Base-by-base conservation (phyloP, 345 rosid species). In the Eucalyptus sp. region DNA sequence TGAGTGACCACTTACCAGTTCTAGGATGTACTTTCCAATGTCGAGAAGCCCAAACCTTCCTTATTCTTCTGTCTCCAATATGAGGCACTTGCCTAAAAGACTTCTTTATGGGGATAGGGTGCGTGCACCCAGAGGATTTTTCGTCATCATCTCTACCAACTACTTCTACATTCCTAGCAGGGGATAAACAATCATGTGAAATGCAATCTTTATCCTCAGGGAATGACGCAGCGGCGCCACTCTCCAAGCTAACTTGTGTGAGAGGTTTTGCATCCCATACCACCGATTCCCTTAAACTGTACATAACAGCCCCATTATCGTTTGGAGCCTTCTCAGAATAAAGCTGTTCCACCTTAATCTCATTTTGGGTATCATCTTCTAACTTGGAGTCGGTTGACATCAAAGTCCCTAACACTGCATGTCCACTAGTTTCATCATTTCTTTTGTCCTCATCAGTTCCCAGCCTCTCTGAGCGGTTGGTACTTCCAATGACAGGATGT, bases 61-160 rank as follows among this genome's bases (percentile, higher is more conserved):
- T 95, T 90, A 95, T 96, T 92, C 98, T 95, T 91, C 97, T 92
- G 91, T 96, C 98, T 88, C 99, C 99, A 89, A 93, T 91, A 68
- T 94, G 94, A 22, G 97, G 93, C n/a, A 93, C 91, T 76, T 94
- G 92, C 95, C 95, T 95, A 91, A 91, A 95, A 87, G 94, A 93
- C 54, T 94, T 94, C 76, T 89, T 95, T 84, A 88, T 81, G 91
- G 92, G 92, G 88, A 91, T 92, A 88, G 94, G 97, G 94, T 90
- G 93, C 88, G 95, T 94, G 91, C 95, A 93, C 90, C 96, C 96
- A 58, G 96, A 94, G 87, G 95, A 93, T 91, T 96, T 98, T 95
- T 98, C 98, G 86, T 91, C 99, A 95, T 96, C 96, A 95, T 94
- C 99, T 93, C 92, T 95, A 94, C 92, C 90, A 94, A 94, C 96